Percentiles rank a stretch among this genome's conserved stretches.
Conservation (phyloP, 495 filamentous ascomycete genomes). For the Neurospora sp. region DNA sequence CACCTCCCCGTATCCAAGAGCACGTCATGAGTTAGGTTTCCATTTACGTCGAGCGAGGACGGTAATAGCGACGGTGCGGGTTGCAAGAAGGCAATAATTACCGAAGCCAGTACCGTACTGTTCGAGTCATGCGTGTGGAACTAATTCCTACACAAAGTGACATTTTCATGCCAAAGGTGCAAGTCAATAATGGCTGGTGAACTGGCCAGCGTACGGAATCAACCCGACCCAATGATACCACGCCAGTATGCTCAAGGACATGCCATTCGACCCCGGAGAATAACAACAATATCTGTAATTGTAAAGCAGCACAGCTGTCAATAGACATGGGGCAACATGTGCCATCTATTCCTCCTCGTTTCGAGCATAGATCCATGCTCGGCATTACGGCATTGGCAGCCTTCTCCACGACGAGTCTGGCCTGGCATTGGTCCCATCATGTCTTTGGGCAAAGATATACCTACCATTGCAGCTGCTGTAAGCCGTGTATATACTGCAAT, state of each 20-base stretch:
- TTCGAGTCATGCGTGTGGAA: neutral
- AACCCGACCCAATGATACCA: neutral
- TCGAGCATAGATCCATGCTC: neutral
- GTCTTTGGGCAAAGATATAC: neutral
- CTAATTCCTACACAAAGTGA: neutral
- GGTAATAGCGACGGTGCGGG: neutral
- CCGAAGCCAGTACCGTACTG: neutral
- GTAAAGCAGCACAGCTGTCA: neutral
- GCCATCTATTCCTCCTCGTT: neutral
- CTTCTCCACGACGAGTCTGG: neutral
- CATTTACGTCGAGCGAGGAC: neutral
- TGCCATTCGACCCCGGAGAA: neutral
- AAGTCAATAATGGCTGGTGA: neutral
- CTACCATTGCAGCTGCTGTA: neutral
- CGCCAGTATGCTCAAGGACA: neutral
- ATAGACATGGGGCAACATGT: neutral
- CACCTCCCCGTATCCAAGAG: neutral
- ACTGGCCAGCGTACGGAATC: neutral
- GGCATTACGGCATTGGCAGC: neutral
- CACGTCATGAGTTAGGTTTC: too few relatives aligned
- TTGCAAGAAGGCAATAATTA: neutral
- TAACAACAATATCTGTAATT: neutral
- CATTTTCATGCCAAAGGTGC: neutral
- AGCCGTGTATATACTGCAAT: neutral
- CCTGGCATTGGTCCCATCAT: neutral